A percentile compares a stretch with the other conserved stretches of the same genome.
phyloP scores from a whole-genome alignment of 352 stramenopile genomes.

The Phytophthora gonapodyides region DNA sequence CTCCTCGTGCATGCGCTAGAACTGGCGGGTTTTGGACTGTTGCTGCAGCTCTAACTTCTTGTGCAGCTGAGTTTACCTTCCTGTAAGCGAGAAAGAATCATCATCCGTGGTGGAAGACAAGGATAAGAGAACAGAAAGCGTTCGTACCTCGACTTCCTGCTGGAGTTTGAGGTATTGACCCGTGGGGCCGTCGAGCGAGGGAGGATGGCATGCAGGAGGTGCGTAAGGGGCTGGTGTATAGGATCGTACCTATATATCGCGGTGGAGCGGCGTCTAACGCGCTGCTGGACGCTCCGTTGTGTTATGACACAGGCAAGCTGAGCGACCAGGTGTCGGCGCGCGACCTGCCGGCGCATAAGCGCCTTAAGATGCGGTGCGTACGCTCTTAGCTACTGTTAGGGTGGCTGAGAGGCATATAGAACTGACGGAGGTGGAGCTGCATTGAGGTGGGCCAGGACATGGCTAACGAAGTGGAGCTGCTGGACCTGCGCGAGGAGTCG shows the following conservation, averaged over 20 bases:
- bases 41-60: constrained; percentile 70
- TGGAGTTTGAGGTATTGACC: constrained; percentile 72
- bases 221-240: neutral
- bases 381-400: neutral
- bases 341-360: constrained; percentile 81
- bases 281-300: neutral
- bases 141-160: constrained; percentile 75
- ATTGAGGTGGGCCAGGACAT: constrained; percentile 86
- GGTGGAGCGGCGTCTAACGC: neutral
- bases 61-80: constrained; percentile 62
- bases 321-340: constrained; percentile 83
- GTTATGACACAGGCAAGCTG: constrained; percentile 56
- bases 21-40: constrained; percentile 60
- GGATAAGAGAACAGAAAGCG: too few relatives aligned
- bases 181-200: constrained; percentile 86
- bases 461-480: constrained; percentile 72
- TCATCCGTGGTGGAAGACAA: too few relatives aligned
- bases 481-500: constrained; percentile 77
- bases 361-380: constrained; percentile 82
- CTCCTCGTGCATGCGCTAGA: constrained; percentile 77
- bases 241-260: neutral
- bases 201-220: constrained; percentile 85
- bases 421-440: neutral
- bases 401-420: neutral
- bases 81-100: constrained; percentile 11